Base-by-base conservation (phyloP, 1,284 basidiomycete species). In the Apiotrichum brassicae region DNA sequence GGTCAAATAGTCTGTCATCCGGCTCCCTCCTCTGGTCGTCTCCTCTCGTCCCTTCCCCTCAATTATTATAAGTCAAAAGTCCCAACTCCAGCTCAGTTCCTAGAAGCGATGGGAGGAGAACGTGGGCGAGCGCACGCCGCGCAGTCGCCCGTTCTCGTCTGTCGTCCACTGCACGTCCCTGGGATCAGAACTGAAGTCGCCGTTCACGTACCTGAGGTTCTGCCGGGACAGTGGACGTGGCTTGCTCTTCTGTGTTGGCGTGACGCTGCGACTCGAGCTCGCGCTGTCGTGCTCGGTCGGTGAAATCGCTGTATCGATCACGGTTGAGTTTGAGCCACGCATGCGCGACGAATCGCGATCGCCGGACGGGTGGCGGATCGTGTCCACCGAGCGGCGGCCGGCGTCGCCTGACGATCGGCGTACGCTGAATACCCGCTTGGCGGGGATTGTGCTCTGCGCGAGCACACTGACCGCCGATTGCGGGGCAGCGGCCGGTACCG, bases 161-260 rank as follows among this genome's bases (percentile, higher is more conserved):
- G 60, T 54, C 38, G 65, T 60, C 66, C 68, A 71, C 37, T 64
- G 57, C 16, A 71, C 63, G 22, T 70, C 66, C 44, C 62, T 66
- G 43, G 5, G 40, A 36, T 35, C 25, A 46, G 30, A 28, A 39
- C 43, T 50, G 39, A 26, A 37, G 11, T 30, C 14, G 28, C 28
- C 28, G 28, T 30, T 9, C 6, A 9, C 14, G 28, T 30, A 14
- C 28, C 11, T 30, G 28, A 30, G 28, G 28, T 30, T 30, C 40
- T 56, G 62, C 33, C 68, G 56, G 12, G 67, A 66, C 26, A 68
- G 59, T 39, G 57, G 59, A 9, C 67, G 50, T 14, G 9, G 9
- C 44, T 68, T 68, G 43, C 67, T 59, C 45, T 61, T 61, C 13
- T 23, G 28, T 36, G 50, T 40, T 16, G 45, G 49, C 7, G 38